phyloP scores from a whole-genome alignment of 805 yeast genomes.

The Saccharomycopsis fodiens region DNA sequence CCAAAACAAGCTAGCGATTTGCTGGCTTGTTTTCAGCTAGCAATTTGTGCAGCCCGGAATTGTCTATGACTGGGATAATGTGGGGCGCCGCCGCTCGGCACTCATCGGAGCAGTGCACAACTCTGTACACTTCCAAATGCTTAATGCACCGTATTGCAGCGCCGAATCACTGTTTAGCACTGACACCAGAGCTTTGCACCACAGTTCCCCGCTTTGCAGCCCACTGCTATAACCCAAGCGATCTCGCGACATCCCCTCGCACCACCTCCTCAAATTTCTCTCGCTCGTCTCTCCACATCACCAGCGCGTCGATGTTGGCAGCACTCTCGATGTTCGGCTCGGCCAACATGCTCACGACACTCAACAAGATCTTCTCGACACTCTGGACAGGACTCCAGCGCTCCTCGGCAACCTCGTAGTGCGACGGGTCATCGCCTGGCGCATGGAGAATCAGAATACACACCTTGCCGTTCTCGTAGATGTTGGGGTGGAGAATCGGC shows the following conservation, averaged over 20 bases:
- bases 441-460: conserved; percentile 93
- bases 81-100: no score
- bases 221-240: conserved; percentile 58
- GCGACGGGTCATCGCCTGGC: conserved; percentile 96
- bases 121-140: no score
- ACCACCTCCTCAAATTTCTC: conserved; percentile 60
- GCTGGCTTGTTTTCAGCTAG: no score
- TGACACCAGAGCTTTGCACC: no score
- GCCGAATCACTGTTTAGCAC: no score
- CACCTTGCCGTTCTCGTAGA: conserved; percentile 90
- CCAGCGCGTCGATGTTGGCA: conserved; percentile 74
- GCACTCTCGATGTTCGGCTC: conserved; percentile 97
- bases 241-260: conserved; percentile 55
- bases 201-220: no score
- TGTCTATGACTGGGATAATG: no score
- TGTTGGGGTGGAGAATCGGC: conserved; percentile 85
- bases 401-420: conserved; percentile 92
- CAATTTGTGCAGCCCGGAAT: no score
- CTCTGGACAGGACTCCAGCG: conserved; percentile 98
- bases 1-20: no score
- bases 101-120: no score
- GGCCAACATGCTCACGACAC: conserved; percentile 94
- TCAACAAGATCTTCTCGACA: conserved; percentile 88
- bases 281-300: conserved; percentile 85
- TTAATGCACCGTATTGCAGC: no score